These are phyloP conservation scores for Aspergillus baeticus DNA, from an alignment of 495 filamentous ascomycete genomes.

Conservation along the genomic window DNA sequence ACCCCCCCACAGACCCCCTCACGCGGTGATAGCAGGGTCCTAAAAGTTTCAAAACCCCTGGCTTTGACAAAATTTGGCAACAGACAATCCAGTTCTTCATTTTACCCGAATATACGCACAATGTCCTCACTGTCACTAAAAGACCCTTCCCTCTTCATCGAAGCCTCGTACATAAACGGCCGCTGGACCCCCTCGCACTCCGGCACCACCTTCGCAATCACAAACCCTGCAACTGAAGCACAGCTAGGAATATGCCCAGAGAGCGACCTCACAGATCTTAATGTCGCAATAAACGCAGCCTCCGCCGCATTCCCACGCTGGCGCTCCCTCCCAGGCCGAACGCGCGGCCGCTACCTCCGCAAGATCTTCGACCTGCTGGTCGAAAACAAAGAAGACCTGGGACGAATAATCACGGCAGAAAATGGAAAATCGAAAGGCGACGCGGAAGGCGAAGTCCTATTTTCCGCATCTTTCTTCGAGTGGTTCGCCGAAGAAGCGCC, in stretches of 20 bases:
- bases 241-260: conserved; percentile 73
- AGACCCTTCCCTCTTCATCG: conserved; percentile 70
- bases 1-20: no score
- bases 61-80: no score
- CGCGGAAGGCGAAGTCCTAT: conserved; percentile 66
- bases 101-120: no score
- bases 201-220: conserved; percentile 68
- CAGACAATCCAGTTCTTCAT: no score
- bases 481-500: conserved; percentile 82
- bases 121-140: conserved; percentile 38
- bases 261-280: conserved; percentile 40
- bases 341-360: conserved; percentile 57
- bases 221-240: conserved; percentile 68
- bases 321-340: conserved; percentile 63
- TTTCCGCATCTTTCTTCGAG: conserved; percentile 77
- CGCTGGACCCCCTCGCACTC: conserved; percentile 44
- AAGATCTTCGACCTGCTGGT: conserved; percentile 56
- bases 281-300: conserved; percentile 66
- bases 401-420: conserved; percentile 59
- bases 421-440: conserved; percentile 75
- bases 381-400: conserved; percentile 73
- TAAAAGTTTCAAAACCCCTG: no score
- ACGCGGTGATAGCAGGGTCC: no score
- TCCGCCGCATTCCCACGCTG: conserved; percentile 65
- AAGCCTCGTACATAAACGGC: conserved; percentile 68